Evolutionary conservation across 345 rosid species (phyloP), one percentile per base, ranked within the genome.

Genomic region (Diplotaxis tenuifolia): DNA sequence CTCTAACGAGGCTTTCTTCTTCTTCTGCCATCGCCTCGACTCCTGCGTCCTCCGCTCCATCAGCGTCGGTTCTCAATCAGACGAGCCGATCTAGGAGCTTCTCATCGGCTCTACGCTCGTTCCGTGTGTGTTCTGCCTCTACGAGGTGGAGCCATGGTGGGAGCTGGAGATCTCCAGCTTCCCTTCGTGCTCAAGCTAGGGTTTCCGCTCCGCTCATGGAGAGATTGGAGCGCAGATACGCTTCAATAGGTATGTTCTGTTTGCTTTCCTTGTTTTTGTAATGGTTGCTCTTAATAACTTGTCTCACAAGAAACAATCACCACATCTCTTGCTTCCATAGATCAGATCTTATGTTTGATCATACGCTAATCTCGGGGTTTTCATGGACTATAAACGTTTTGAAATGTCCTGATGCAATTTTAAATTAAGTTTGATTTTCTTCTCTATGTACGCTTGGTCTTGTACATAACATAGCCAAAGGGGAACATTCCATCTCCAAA

Each of bases 101-200:
- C 75, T 78, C 81, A 0, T 79, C 84, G 28, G 81, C 79, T 70
- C 75, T 78, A 21, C 71, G 78, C 22, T 78, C 81, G 6, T 70
- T 71, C 21, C 67, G 82, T 22, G 75, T 76, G 2, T 79, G 81
- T 65, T 71, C 87, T 36, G 79, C 67, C 5, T 69, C 77, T 7
- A 55, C 77, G 49, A 53, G 81, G 62, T 78, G 86, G 88, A 82
- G 85, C 70, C 82, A 80, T 58, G 71, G 81, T 22, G 52, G 12
- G 29, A 77, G 42, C 28, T 83, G 86, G 86, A 21, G 78, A 4
- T 79, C 83, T 1, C 83, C 83, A 15, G 56, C 28, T 60, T 81
- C 81, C 50, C 86, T 81, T 19, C 86, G 88, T 21, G 74, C 83
- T 56, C 91, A 82, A 71, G 45, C 71, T 38, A 79, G 93, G 78